Base-by-base conservation (phyloP, 2,329 filamentous ascomycete species). In the Aspergillus fischeri region DNA sequence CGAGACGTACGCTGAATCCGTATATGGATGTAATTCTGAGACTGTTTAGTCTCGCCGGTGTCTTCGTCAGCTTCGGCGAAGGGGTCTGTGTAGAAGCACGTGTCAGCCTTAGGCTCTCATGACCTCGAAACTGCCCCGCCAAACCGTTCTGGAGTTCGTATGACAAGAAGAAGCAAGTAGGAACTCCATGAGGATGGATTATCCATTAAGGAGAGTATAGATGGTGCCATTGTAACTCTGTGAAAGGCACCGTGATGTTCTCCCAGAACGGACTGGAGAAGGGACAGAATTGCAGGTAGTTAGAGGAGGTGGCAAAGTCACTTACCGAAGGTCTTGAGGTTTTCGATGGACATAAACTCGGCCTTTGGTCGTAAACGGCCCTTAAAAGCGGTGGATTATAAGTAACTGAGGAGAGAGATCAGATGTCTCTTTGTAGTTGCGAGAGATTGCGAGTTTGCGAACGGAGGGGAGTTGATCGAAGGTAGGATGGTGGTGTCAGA, bases 21-120 rank as follows among this genome's bases (percentile, higher is more conserved):
- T 80, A 99, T 97, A 83, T 97, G 94, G 79, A 97, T 96, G 79
- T 97, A 96, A 81, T 96, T 95, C 82, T 96, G 91, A 77, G 90
- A 87, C 84, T 94, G 90, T 82, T 94, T 94, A 77, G 87, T 89
- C 82, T 96, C 90, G 84, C 92, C 92, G 79, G 89, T 92, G 80
- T 96, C 92, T 88, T 97, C 93, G 91, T 97, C 94, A 87, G 92
- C 94, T 91, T 97, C 94, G 89, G 94, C 94, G 91, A 99, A 99
- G 89, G 94, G 94, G 89, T 99, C 94, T 97, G 75, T 70, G 59
- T 59, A 62, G 62, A 60, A 61, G 57, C 59, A 64, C 52, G 61
- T 68, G 71, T 75, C 65, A 74, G 71, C 67, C 60, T 68, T 54
- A 65, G 63, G 61, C 62, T 59, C 48, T 52, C 65, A 62, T 63